Base-by-base conservation (phyloP, 2,329 filamentous ascomycete genomes). In the Berkeleyomyces rouxiae region DNA sequence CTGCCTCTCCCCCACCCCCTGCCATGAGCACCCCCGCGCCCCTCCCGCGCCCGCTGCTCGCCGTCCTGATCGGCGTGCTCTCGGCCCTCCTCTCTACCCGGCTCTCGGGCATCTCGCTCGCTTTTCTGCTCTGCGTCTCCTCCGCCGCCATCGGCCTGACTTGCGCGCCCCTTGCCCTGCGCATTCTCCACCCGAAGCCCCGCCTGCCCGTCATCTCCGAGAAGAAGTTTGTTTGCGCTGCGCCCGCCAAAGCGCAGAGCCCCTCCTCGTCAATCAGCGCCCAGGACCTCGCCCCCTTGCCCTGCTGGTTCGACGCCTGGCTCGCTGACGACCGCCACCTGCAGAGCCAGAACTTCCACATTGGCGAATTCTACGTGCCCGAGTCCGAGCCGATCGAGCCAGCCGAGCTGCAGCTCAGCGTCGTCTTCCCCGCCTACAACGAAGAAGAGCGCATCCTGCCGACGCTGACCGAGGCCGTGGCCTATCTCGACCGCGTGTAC, bases 401-500 rank as follows among this genome's bases (percentile, higher is more conserved):
- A 1, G 82, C 90, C 11, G 84, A 91, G 66, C 74, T 96, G n/a
- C 87, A 87, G 71, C 84, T 99, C 77, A 93, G 88, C 61, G 84
- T 97, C 6, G 90, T 99, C 0, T 86, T 99, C 51, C 93, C 93
- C 0, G 93, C 93, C 7, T 99, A 90, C 79, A 99, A 99, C 68
- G 93, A 99, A 71, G 86, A 92, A 71, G 80, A 87, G 64, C 84
- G 93, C 39, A 79, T 99, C 57, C 79, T 83, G 10, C 86, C 85
- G 9, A 96, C 96, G 75, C 79, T 99, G 10, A 85, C 95, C 70
- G 93, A 99, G 74, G 90, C 93, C 1, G 86, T 97, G 36, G 84
- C 83, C 59, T 96, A 91, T 71, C 80, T 99, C 7, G 87, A 96
- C 72, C 75, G 78, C 59, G 81, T 85, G 66, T 92, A 95, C 70